Evolutionary conservation across 176 grass and related monocot genomes (phyloP), one percentile per base, ranked within the genome.

Genomic region (Eragrostis nindensis): DNA sequence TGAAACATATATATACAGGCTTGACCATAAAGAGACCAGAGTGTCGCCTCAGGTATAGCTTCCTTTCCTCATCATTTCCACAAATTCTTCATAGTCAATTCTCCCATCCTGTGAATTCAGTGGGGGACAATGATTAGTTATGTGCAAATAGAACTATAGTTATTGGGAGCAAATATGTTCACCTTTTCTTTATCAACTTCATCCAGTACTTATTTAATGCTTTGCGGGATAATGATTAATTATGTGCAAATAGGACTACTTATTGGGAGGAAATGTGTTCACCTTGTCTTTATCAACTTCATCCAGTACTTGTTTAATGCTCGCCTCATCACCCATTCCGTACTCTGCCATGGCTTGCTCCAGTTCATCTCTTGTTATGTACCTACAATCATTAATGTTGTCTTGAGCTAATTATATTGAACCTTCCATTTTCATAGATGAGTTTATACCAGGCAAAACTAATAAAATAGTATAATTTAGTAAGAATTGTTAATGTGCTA

Each of bases 321-420:
- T 93, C 75, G 93, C 88, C 60, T 93, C 93, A 68, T 93, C 88
- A 39, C 90, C 64, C 62, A 93, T 76, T 69, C 85, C 93, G n/a
- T 93, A 79, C 74, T 88, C 76, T 76, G 75, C 41, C 95, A 98
- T 91, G 78, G 86, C 95, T 82, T 91, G 84, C 81, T 82, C 61
- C 39, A 98, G 82, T 88, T 98, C 95, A 12, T 98, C 95, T 89
- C 81, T 95, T 89, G 95, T 93, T 80, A 98, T 95, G 77, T 91
- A 95, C 74, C 92, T 98, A 57, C 57, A 85, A 66, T 81, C 26
- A 48, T 85, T 77, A 63, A 71, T 26, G 27, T 62, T 70, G 15
- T 47, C 56, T 71, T 21, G 1, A 40, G 63, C 80, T 70, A 91
- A 66, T 74, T 49, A 14, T 53, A 29, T 52, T 49, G 4, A 73